Evolutionary conservation across 495 filamentous ascomycete genomes (phyloP).

Genomic region (Haplographium delicatum): DNA sequence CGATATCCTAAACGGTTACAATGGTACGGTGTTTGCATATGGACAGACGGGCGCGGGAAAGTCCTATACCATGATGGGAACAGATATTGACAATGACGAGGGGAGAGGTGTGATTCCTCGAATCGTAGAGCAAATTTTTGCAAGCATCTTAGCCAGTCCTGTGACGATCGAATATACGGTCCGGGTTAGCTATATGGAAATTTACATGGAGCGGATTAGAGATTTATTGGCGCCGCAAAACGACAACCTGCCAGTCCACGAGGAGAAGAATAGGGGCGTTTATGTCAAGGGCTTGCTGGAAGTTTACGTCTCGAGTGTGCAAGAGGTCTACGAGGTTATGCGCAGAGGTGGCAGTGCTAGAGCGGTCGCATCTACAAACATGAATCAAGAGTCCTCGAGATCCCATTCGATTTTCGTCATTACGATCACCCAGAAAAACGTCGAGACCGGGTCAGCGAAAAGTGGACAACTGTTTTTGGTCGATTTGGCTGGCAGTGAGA

Average conservation of each 20-base stretch:
- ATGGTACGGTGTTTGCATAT: conserved; percentile 98
- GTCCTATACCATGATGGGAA: conserved; percentile 99
- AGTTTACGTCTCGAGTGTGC: conserved; percentile 91
- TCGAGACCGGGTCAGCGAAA: conserved; percentile 93
- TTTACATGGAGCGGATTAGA: conserved; percentile 98
- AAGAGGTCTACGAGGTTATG: conserved; percentile 97
- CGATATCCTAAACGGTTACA: conserved; percentile 97
- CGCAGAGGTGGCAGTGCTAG: conserved; percentile 81
- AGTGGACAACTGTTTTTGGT: conserved; percentile 95
- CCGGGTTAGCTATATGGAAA: conserved; percentile 98
- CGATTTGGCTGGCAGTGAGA: conserved; percentile 96
- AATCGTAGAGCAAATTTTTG: conserved; percentile 97
- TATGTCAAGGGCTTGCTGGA: conserved; percentile 96
- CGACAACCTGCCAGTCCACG: conserved; percentile 94
- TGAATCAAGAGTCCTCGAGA: conserved; percentile 98
- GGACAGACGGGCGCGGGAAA: conserved; percentile 98
- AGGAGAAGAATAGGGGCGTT: conserved; percentile 92
- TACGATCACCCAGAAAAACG: conserved; percentile 95
- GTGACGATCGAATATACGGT: conserved; percentile 97
- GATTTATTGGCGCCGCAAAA: conserved; percentile 88
- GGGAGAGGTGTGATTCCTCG: conserved; percentile 92
- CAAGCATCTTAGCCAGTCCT: conserved; percentile 83
- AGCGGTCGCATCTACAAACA: conserved; percentile 97
- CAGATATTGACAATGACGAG: conserved; percentile 86
- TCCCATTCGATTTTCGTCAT: conserved; percentile 99